Evolutionary conservation across 176 grass and related monocot species (phyloP).

Genomic region (Juncus inflexus): DNA sequence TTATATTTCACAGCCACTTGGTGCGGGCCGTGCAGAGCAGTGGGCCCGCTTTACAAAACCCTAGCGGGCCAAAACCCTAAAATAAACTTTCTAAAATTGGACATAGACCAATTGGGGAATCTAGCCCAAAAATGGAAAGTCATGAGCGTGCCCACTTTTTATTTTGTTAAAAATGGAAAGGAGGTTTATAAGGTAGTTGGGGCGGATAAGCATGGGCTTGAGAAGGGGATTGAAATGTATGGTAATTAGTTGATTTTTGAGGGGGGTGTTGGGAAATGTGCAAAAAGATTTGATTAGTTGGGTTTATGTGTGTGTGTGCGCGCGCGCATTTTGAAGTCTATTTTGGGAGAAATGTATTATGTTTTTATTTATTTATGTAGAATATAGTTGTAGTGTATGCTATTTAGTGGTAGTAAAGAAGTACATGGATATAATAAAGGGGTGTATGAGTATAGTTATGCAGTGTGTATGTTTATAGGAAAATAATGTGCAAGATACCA

Average conservation of each 20-base stretch:
- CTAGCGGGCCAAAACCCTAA: constrained; percentile 50
- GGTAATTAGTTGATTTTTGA: constrained; percentile 1
- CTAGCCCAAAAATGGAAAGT: constrained; percentile 56
- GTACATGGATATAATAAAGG: too few species aligned
- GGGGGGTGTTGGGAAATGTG: too few species aligned
- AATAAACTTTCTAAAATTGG: constrained; percentile 58
- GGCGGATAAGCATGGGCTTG: constrained; percentile 53
- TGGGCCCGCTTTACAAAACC: constrained; percentile 55
- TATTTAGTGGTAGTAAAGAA: too few species aligned
- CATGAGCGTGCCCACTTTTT: constrained; percentile 57
- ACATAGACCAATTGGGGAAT: constrained; percentile 46
- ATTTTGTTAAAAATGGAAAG: constrained; percentile 54
- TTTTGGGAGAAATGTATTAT: too few species aligned
- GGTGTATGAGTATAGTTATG: too few species aligned
- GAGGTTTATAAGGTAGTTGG: constrained; percentile 56
- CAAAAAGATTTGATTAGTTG: neutral
- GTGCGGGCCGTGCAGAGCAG: constrained; percentile 62
- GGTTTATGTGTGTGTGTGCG: neutral
- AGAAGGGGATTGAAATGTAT: constrained; percentile 29
- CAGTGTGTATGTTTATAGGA: too few species aligned
- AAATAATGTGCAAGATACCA: too few species aligned
- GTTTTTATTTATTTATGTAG: too few species aligned
- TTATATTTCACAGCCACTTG: constrained; percentile 71
- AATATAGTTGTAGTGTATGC: too few species aligned
- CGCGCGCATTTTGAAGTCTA: constrained; percentile 2